Evolutionary conservation across 129 eudicot genomes (phyloP).

Genomic region (Chrysanthemum lavandulifolium): DNA sequence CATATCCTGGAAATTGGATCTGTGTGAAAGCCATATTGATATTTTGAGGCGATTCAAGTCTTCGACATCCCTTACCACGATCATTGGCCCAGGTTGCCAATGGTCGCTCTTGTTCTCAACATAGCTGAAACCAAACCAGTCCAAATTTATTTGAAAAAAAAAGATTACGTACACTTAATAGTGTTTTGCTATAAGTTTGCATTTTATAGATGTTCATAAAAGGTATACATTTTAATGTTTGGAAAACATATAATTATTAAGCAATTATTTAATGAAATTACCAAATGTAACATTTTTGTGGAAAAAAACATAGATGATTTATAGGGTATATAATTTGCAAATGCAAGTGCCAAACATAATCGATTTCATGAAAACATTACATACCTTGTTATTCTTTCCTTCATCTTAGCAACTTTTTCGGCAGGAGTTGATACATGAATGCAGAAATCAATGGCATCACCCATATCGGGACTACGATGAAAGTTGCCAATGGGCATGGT

Average conservation of each 20-base stretch:
- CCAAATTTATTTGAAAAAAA: no score
- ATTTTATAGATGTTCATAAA: no score
- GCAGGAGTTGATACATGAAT: conserved; percentile 21
- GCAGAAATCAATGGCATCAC: conserved; percentile 20
- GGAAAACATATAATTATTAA: no score
- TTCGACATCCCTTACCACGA: conserved; percentile 18
- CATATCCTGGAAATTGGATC: conserved; percentile 23
- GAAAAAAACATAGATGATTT: no score
- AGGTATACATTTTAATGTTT: no score
- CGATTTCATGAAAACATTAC: background rate
- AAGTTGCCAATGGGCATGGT: conserved; percentile 22
- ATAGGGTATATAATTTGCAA: no score
- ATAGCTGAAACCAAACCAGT: conserved; percentile 13
- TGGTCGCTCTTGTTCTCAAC: conserved; percentile 31
- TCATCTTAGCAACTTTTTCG: conserved; percentile 21
- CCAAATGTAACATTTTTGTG: no score
- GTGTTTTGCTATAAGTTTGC: no score
- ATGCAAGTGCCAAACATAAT: no score
- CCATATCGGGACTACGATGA: conserved; percentile 27
- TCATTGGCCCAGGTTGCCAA: conserved; percentile 28
- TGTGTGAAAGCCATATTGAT: conserved; percentile 18
- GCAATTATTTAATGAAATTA: no score
- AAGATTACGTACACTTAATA: no score
- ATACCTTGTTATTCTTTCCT: conserved; percentile 30
- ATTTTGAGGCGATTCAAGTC: conserved; percentile 26